Base-by-base conservation (phyloP, 2,329 filamentous ascomycete genomes). In the Seiridium unicorne region DNA sequence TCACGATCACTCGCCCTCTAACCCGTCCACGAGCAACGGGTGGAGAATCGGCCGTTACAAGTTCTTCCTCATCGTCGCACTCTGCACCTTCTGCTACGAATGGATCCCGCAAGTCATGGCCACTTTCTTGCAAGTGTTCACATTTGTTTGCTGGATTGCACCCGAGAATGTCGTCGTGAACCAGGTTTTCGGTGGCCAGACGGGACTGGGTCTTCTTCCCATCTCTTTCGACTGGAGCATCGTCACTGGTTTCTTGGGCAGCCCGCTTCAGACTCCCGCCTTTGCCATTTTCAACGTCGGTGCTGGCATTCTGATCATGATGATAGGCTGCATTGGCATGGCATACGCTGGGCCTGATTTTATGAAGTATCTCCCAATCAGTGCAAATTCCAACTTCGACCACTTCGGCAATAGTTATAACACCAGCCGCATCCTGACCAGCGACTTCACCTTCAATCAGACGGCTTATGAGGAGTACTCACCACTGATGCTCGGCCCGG, bases 31-130 rank as follows among this genome's bases (percentile, higher is more conserved):
- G 62, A 76, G 78, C 35, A 82, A 82, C 56, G 85, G 85, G 40
- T 89, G 87, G 86, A 78, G 68, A 34, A 81, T 89, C 44, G 79
- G 81, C 18, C 80, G 85, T 51, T 86, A 85, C 65, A 77, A 76
- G 60, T 84, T 83, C 69, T 89, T 88, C 72, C 70, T 85, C 44
- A 77, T 81, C 59, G 77, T 84, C 34, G 77, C 83, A 62, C 63
- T 73, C 9, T 76, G 71, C 5, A 79, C 80, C 3, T 88, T 86
- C 65, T 65, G 77, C 35, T 87, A 84, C 83, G 85, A 86, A 65
- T 87, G 83, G 81, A 81, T 87, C 65, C 86, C 86, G 0, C 85
- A 84, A 3, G 85, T 83, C 68, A 82, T 90, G 47, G 87, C 85
- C 61, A 84, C 84, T 57, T 86, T 84, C 55, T 75, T 89, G 4